These are phyloP conservation scores for Colletotrichum trifolii DNA, from an alignment of 2,329 filamentous ascomycete species.

Conservation along the genomic window DNA sequence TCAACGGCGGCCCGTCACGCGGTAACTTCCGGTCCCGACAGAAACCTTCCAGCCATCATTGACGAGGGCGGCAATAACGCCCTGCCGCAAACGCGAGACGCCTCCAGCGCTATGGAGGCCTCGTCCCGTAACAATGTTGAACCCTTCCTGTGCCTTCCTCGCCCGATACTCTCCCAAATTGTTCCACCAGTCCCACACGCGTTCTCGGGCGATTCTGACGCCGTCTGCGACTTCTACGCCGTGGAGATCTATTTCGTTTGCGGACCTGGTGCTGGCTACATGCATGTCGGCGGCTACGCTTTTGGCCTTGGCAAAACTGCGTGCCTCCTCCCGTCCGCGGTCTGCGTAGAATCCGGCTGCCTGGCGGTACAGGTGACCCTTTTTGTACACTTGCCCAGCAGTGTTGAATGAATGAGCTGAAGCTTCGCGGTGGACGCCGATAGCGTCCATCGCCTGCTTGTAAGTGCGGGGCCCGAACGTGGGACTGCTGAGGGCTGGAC, in stretches of 20 bases:
- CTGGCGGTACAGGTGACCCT: conserved; percentile 75
- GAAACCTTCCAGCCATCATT: conserved; percentile 87
- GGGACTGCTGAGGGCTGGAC: conserved; percentile 5
- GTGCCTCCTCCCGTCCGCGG: conserved; percentile 72
- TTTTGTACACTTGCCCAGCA: conserved; percentile 55
- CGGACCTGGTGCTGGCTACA: conserved; percentile 74
- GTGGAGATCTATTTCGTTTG: conserved; percentile 78
- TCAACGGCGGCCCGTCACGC: conserved; percentile 70
- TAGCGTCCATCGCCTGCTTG: conserved; percentile 38
- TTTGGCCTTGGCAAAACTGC: conserved; percentile 65
- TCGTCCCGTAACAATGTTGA: conserved; percentile 82
- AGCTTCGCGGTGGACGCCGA: conserved; percentile 42
- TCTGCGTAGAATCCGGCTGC: conserved; percentile 82
- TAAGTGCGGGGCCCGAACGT: conserved; percentile 18
- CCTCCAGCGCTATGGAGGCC: conserved; percentile 84
- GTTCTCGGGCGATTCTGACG: conserved; percentile 77
- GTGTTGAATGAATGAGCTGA: conserved; percentile 48
- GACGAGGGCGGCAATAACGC: conserved; percentile 80
- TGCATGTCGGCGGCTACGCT: conserved; percentile 76
- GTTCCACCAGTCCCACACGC: conserved; percentile 81
- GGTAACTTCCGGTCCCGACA: conserved; percentile 75
- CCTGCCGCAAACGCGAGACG: conserved; percentile 79
- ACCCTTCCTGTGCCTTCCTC: conserved; percentile 62
- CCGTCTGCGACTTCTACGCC: conserved; percentile 85
- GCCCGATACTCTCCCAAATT: conserved; percentile 73